Percentiles rank a stretch among this genome's conserved stretches.
Conservation (phyloP, 306 rosid genomes). For the barrel medic (Medicago truncatula) region DNA sequence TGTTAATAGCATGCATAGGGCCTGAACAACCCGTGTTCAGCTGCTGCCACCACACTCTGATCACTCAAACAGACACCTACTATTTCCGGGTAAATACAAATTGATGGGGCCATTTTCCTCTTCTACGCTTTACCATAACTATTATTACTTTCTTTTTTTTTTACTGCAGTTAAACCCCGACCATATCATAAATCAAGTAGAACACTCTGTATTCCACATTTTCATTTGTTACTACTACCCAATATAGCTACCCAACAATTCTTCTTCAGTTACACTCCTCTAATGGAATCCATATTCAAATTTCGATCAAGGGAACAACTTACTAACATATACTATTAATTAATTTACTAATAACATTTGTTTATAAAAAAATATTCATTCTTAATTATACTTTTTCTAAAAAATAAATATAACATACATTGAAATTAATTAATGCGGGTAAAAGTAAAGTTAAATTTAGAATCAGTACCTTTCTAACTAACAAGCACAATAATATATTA, state of each 20-base stretch:
- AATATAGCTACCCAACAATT: not conserved
- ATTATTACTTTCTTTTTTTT: not conserved
- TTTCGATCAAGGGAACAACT: too few relatives aligned
- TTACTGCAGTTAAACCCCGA: conserved; percentile 45
- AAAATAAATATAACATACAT: not conserved
- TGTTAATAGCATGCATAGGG: not conserved
- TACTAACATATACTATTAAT: too few relatives aligned
- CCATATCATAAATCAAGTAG: conserved; percentile 1
- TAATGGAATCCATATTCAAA: too few relatives aligned
- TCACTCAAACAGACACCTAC: conserved; percentile 58
- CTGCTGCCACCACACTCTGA: conserved; percentile 54
- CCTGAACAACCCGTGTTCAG: conserved; percentile 49
- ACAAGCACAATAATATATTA: not conserved
- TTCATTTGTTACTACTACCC: conserved; percentile 42
- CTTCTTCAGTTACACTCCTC: not conserved
- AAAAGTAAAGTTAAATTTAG: too few relatives aligned
- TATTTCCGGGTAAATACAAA: conserved; percentile 62
- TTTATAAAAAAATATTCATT: too few relatives aligned
- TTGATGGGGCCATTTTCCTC: conserved; percentile 33
- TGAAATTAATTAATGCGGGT: not conserved
- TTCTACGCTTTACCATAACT: conserved; percentile 41
- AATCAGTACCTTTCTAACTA: not conserved
- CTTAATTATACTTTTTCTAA: too few relatives aligned
- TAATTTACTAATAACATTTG: too few relatives aligned
- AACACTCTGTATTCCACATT: conserved; percentile 5